Base-by-base conservation (phyloP, 2,329 filamentous ascomycete genomes). In the Paecilomyces dactylethromorphus region DNA sequence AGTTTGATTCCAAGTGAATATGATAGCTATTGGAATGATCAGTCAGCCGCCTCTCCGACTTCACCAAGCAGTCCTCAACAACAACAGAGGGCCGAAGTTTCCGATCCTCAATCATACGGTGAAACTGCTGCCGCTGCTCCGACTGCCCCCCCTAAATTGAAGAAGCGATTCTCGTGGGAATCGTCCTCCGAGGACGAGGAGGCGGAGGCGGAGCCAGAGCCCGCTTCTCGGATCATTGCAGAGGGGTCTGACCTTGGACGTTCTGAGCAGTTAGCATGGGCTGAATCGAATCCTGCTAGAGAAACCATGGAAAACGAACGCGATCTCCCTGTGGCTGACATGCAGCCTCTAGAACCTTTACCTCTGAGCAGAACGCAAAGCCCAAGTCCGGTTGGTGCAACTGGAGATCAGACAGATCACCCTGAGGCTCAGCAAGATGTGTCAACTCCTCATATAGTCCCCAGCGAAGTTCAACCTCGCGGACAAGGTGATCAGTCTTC, bases 141-240 rank as follows among this genome's bases (percentile, higher is more conserved):
- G 3, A 55, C 55, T 2, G 31, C 59, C 29, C 64, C 60, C 24
- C 69, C 67, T 5, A 68, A 67, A 52, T 51, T 77, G 13, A 70
- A 71, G 59, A 72, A 74, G 58, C 71, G 74, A 15, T 79, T 79
- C 56, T 79, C 77, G 2, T 79, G 77, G 77, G 77, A 79, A 61
- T 72, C 21, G 11, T 33, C 50, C 31, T 52, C 56, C 29, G 50
- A 45, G 35, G 56, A 57, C 12, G 24, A 4, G 2, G 56, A 22
- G 11, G n/a, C n/a, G 35, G 56, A 57, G 18, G 24, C 10, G 2
- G 56, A 22, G 11, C 26, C n/a, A 11, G 26, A 52, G 5, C n/a
- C 45, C 22, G 49, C 24, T 31, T 29, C 49, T 50, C 51, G n/a
- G 15, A 24, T 45, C 54, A 58, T 11, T 31, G 35, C 35, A 1